Conservation (phyloP, 208 protist species). For the Leishmania guyanensis region DNA sequence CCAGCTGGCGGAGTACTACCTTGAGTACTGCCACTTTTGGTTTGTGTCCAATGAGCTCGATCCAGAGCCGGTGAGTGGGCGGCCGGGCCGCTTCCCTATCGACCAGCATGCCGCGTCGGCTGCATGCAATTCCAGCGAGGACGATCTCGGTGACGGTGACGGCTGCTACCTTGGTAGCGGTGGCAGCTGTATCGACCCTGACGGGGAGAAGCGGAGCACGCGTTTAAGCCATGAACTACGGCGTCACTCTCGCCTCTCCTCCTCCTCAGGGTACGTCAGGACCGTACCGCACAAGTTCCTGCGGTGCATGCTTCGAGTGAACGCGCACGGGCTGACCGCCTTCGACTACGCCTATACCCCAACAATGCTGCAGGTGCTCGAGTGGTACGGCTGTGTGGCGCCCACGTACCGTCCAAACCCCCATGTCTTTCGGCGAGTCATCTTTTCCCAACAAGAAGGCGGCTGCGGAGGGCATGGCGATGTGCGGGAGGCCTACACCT, state of each 20-base stretch:
- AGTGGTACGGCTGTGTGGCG: conserved; percentile 80
- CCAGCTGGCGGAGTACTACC: conserved; percentile 77
- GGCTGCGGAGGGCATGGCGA: neutral
- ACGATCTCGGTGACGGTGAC: neutral
- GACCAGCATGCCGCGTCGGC: neutral
- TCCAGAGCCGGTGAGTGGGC: conserved; percentile 24
- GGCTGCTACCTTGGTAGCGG: neutral
- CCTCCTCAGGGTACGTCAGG: neutral
- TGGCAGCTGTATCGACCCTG: neutral
- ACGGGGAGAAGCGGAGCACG: neutral
- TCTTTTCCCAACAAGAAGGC: neutral
- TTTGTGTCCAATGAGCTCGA: conserved; percentile 43
- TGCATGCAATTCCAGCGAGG: neutral
- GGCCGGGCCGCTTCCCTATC: conserved; percentile 37
- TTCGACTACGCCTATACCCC: conserved; percentile 83
- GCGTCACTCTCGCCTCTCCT: neutral
- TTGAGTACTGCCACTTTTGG: conserved; percentile 62
- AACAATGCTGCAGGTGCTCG: conserved; percentile 70
- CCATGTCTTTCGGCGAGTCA: conserved; percentile 22
- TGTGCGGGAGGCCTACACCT: neutral
- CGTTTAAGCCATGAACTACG: no score
- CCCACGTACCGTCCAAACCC: conserved; percentile 82
- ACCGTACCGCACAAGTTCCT: conserved; percentile 48
- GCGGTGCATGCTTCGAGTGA: conserved; percentile 68
- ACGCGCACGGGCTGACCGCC: conserved; percentile 71